Conservation (phyloP, 257 asterid genomes). For the Solanum paucissectum region DNA sequence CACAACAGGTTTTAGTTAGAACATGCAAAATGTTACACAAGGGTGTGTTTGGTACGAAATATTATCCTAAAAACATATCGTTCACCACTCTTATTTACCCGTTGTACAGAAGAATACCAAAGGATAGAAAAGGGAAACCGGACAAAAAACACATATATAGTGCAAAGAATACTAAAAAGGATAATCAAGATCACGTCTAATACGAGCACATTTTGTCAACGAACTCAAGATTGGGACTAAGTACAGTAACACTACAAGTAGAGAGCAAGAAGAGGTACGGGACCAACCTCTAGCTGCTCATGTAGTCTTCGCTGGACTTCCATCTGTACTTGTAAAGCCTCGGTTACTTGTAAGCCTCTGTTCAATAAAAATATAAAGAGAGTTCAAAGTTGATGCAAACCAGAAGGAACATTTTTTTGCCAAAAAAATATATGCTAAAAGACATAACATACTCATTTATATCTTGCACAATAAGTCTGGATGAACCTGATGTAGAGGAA, state of each 20-base stretch:
- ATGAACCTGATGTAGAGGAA: constrained; percentile 64
- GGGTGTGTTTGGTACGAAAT: background rate
- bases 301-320: constrained; percentile 82
- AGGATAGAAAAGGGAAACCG: background rate
- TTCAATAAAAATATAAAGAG: constrained; percentile 2
- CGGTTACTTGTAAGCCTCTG: constrained; percentile 87
- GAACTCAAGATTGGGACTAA: background rate
- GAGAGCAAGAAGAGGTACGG: background rate
- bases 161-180: background rate
- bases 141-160: background rate
- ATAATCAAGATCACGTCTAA: background rate
- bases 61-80: background rate
- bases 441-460: constrained; percentile 44
- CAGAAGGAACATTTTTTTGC: background rate
- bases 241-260: background rate
- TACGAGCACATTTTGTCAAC: background rate
- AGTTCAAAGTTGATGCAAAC: background rate
- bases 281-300: constrained; percentile 74
- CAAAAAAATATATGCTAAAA: background rate
- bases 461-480: constrained; percentile 59
- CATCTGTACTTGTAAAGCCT: constrained; percentile 93
- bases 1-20: background rate
- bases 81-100: background rate
- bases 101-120: background rate
- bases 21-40: background rate